Conservation (phyloP, 257 asterid species). For the Scutellaria baicalensis region DNA sequence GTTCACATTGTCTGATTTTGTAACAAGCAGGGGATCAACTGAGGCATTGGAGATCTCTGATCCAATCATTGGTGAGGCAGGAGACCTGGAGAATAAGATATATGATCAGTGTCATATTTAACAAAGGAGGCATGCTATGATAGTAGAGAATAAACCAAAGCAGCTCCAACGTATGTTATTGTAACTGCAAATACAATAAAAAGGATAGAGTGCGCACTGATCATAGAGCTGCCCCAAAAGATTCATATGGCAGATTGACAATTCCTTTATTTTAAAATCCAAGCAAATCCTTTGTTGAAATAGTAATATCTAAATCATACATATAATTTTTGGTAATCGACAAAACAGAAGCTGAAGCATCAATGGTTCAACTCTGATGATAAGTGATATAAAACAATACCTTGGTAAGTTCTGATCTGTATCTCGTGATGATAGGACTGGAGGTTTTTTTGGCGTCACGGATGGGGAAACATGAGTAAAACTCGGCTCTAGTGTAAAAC, state of each 20-base stretch:
- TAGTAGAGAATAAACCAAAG: background rate
- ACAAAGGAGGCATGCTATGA: background rate
- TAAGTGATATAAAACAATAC: slow-evolving; percentile 16
- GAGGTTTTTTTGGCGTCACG: slow-evolving; percentile 17
- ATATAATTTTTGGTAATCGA: background rate
- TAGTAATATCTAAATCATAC: background rate
- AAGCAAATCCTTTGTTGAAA: background rate
- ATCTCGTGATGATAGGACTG: slow-evolving; percentile 20
- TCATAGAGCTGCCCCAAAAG: background rate
- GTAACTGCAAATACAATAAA: background rate
- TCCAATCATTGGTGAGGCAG: slow-evolving; percentile 35
- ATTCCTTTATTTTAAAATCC: background rate
- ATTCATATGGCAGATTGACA: background rate
- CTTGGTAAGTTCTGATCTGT: slow-evolving; percentile 27
- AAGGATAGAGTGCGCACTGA: background rate
- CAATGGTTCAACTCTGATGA: background rate
- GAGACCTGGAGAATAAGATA: slow-evolving; percentile 41
- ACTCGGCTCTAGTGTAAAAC: slow-evolving; percentile 60
- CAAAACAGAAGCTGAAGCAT: background rate
- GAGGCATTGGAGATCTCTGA: slow-evolving; percentile 47
- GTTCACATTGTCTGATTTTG: slow-evolving; percentile 27
- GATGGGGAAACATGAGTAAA: slow-evolving; percentile 27
- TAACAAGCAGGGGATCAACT: slow-evolving; percentile 26
- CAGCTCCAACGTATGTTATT: background rate
- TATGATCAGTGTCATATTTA: background rate